Conservation (phyloP, 129 eudicot species). For the Lonicera japonica region DNA sequence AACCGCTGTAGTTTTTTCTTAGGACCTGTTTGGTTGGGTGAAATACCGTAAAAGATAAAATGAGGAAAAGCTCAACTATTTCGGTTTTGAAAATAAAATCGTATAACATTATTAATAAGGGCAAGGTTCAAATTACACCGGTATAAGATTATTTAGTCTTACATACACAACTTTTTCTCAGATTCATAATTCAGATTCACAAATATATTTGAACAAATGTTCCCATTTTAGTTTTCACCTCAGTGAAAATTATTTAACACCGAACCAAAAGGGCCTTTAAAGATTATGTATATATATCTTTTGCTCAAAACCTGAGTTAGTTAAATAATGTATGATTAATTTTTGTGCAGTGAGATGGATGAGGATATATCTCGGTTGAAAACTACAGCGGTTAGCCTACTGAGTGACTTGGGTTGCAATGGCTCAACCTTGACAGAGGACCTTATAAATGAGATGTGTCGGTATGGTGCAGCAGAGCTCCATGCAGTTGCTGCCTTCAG, state of each 20-base stretch:
- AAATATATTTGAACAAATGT: not conserved
- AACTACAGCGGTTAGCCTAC: constrained; percentile 69
- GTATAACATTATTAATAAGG: too few relatives aligned
- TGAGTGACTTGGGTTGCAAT: constrained; percentile 81
- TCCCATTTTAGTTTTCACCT: not conserved
- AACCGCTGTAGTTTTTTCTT: not conserved
- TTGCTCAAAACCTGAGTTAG: constrained; percentile 1
- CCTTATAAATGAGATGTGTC: constrained; percentile 90
- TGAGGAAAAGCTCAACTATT: not conserved
- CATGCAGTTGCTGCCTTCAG: constrained; percentile 86
- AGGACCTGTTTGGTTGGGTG: too few relatives aligned
- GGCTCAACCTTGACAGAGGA: constrained; percentile 85
- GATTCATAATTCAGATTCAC: too few relatives aligned
- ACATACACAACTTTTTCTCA: too few relatives aligned
- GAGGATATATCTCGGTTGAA: constrained; percentile 89
- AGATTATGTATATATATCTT: not conserved
- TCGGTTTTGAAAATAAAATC: too few relatives aligned
- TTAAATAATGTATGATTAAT: not conserved
- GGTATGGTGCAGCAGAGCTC: constrained; percentile 96
- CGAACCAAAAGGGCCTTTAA: not conserved
- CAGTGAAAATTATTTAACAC: not conserved
- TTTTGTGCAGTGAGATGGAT: constrained; percentile 66
- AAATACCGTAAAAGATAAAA: too few relatives aligned
- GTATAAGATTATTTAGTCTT: too few relatives aligned
- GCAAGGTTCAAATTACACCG: too few relatives aligned